Percentiles rank a stretch among this genome's conserved stretches.
Evolutionary conservation across 2,329 filamentous ascomycete species (phyloP).

Genomic region (Talaromyces funiculosus): DNA sequence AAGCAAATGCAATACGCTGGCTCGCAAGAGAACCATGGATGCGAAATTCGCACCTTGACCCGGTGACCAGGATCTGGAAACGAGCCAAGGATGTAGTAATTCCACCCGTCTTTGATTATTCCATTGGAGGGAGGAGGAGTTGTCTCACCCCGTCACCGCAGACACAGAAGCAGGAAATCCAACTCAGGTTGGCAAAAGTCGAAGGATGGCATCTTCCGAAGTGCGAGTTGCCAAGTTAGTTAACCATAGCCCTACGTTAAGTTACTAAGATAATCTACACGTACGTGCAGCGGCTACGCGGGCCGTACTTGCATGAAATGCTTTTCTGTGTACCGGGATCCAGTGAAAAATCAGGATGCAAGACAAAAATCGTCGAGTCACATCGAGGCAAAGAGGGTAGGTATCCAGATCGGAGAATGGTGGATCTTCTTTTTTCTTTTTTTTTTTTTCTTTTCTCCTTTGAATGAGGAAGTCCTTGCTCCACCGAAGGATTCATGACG

Average conservation of each 20-base stretch:
- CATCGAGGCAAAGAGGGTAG: background rate
- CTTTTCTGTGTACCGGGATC: conserved; percentile 1
- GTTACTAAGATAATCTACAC: background rate
- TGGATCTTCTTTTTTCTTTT: background rate
- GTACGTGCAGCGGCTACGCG: conserved; percentile 11
- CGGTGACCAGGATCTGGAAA: background rate
- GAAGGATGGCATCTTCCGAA: background rate
- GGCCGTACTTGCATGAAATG: conserved; percentile 11
- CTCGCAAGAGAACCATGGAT: background rate
- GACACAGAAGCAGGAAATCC: too few relatives aligned
- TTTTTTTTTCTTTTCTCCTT: background rate
- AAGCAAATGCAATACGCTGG: background rate
- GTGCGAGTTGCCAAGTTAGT: too few relatives aligned
- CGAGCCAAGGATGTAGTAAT: background rate
- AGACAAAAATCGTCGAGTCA: background rate
- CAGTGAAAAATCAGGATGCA: background rate
- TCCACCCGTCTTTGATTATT: background rate
- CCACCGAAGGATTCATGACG: background rate
- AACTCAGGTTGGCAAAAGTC: background rate
- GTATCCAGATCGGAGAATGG: background rate
- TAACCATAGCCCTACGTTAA: background rate
- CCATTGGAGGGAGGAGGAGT: background rate
- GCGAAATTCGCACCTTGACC: background rate
- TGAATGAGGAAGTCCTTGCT: background rate
- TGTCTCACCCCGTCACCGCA: too few relatives aligned